Conservation (phyloP, 2,329 filamentous ascomycete genomes). For the Cordyceps pruinosa region DNA sequence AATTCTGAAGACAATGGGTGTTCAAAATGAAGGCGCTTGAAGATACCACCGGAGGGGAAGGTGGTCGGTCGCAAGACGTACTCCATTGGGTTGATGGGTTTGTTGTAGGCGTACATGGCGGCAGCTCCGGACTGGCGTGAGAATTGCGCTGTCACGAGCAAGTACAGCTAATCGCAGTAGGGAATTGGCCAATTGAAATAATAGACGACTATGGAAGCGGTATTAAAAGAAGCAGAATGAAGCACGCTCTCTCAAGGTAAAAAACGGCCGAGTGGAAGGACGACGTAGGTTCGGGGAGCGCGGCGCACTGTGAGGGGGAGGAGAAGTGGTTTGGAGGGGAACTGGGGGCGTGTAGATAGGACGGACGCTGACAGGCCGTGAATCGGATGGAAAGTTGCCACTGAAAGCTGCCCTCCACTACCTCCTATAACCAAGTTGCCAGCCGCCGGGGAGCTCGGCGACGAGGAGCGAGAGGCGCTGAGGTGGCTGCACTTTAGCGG, state of each 20-base stretch:
- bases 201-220: neutral
- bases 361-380: neutral
- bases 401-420: neutral
- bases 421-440: too few relatives aligned
- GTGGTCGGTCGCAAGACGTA: slow-evolving; percentile 20
- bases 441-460: neutral
- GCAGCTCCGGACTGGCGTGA: neutral
- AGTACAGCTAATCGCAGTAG: neutral
- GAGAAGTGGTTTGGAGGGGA: slow-evolving; percentile 2
- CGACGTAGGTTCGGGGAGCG: neutral
- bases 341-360: slow-evolving; percentile 3
- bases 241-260: neutral
- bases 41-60: neutral
- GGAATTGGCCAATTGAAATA: neutral
- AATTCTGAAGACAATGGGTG: neutral
- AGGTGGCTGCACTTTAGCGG: neutral
- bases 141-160: too few relatives aligned
- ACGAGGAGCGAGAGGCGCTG: neutral
- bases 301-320: neutral
- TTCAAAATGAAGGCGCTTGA: neutral
- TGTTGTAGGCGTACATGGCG: slow-evolving; percentile 31
- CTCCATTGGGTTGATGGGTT: slow-evolving; percentile 33
- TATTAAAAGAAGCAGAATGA: neutral
- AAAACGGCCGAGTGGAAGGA: neutral
- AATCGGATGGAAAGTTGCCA: neutral